Evolutionary conservation across 2,329 filamentous ascomycete species (phyloP).

Genomic region (Nakataea oryzae): DNA sequence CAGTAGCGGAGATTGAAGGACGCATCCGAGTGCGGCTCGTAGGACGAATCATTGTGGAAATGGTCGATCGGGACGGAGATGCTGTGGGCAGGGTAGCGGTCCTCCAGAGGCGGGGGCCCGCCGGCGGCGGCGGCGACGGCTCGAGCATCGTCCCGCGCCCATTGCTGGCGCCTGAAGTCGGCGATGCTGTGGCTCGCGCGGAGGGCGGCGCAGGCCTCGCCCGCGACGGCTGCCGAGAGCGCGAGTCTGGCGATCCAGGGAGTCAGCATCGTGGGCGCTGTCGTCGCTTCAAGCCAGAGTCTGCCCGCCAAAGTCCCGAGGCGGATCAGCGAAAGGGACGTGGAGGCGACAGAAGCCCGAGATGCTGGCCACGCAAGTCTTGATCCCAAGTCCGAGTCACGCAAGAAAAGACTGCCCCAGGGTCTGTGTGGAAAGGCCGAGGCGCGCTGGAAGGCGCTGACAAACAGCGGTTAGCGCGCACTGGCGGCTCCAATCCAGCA

Average conservation of each 20-base stretch:
- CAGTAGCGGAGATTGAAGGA: constrained; percentile 67
- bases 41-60: constrained; percentile 68
- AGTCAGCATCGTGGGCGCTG: not conserved
- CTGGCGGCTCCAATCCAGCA: no score
- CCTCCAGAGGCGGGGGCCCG: not conserved
- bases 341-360: not conserved
- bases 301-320: not conserved
- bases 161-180: not conserved
- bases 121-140: not conserved
- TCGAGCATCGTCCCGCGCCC: not conserved
- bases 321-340: not conserved
- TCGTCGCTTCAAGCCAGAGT: not conserved
- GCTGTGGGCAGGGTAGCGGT: constrained; percentile 2
- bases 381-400: not conserved
- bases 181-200: not conserved
- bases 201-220: not conserved
- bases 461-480: no score
- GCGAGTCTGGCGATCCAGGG: not conserved
- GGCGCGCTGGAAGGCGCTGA: no score
- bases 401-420: not conserved
- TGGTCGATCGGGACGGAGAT: constrained; percentile 54
- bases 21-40: constrained; percentile 63
- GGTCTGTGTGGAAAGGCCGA: not conserved
- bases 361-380: not conserved
- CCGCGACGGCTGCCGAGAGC: not conserved